phyloP scores from a whole-genome alignment of 164 flowering plant genomes.

The Taxillus chinensis region DNA sequence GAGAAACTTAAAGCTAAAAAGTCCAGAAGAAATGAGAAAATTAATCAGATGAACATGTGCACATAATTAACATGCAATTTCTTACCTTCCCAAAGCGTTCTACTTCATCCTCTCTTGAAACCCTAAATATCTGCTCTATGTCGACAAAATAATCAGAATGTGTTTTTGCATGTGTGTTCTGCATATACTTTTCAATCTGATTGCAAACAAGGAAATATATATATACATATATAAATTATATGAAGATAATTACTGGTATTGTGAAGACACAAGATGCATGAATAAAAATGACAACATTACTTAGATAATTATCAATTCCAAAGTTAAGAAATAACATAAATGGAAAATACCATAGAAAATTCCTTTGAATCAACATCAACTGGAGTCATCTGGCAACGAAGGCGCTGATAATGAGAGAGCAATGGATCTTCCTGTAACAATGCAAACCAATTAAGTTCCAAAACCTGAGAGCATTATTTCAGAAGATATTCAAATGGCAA shows the following conservation, averaged over 20 bases:
- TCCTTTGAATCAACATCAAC: conserved; percentile 54
- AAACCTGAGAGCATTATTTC: background rate
- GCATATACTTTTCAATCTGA: conserved; percentile 63
- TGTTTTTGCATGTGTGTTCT: conserved; percentile 88
- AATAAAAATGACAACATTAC: too few species aligned
- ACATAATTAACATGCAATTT: background rate
- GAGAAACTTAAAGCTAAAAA: background rate
- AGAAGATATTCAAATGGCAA: background rate
- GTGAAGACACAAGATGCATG: too few species aligned
- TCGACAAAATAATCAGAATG: conserved; percentile 67
- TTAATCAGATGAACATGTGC: background rate
- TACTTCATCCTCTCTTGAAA: conserved; percentile 54
- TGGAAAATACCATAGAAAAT: conserved; percentile 34
- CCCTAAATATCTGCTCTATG: conserved; percentile 63
- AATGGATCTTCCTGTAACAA: conserved; percentile 67
- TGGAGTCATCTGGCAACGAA: conserved; percentile 57
- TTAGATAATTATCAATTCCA: too few species aligned
- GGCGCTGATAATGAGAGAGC: conserved; percentile 55
- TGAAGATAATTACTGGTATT: too few species aligned
- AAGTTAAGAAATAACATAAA: background rate
- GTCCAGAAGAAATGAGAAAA: background rate
- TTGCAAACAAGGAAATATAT: background rate
- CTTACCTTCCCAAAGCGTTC: conserved; percentile 65
- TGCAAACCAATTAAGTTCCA: conserved; percentile 2
- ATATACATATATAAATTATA: too few species aligned